Evolutionary conservation across 169 alveolate genomes (phyloP), one percentile per base, ranked within the genome.

Genomic region (Eimeria acervulina): DNA sequence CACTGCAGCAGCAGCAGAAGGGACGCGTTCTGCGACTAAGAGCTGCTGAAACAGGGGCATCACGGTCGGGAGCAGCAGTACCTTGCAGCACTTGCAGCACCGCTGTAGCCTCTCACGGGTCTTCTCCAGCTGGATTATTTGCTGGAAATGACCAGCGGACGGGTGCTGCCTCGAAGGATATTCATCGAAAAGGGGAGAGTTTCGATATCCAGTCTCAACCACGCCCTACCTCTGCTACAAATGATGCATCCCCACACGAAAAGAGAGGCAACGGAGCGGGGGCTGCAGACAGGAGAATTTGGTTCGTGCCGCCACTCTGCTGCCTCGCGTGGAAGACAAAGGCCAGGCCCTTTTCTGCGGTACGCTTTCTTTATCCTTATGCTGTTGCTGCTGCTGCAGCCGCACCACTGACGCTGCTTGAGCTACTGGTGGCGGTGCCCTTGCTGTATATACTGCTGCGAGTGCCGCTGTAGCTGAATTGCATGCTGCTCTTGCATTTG

Each of bases 31-130:
- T 68, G 78, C 93, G 28, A 80, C 59, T 33, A n/a, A 23, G 52
- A 42, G 28, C 44, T 51, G 38, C 78, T 1, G 81, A 55, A 36
- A 80, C 80, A 21, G 80, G 93, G n/a, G 5, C 40, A 0, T 66
- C 59, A 21, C 81, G 78, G 44, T 15, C n/a, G 76, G 93, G 66
- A 23, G 72, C 81, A 33, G 81, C 78, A 8, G 38, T 85, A 10
- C 61, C 93, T 55, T 36, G 93, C 61, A 85, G 93, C 80, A 85
- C 93, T 40, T 85, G 93, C 59, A 85, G 93, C 80, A 85, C 72
- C 38, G 8, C 93, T 23, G 7, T 85, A 26, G 23, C 93, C 19
- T 26, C 76, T 23, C 93, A 59, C 55, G 93, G 93, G 23, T 52
- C 80, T 28, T 52, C 78, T 31, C 80, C 78, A 21, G 55, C 81